A percentile compares a stretch with the other conserved stretches of the same genome.
These are phyloP conservation scores for Eucalyptus polyanthemos DNA, from an alignment of 345 rosid genomes.

Conservation along the genomic window DNA sequence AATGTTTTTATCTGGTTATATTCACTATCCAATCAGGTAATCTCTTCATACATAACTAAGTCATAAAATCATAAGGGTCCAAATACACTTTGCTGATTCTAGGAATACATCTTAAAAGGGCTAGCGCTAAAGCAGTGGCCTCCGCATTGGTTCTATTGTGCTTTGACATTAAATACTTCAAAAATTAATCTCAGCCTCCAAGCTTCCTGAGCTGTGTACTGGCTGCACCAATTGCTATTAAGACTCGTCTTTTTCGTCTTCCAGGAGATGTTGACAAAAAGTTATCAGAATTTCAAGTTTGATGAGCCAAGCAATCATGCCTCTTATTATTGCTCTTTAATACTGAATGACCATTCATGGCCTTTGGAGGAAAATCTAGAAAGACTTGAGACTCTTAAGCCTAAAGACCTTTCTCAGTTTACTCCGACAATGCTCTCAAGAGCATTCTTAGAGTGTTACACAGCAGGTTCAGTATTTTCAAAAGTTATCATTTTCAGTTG, in stretches of 20 bases:
- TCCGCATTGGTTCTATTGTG: neutral
- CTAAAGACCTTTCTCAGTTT: constrained; percentile 54
- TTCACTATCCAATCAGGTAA: neutral
- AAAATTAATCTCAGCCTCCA: neutral
- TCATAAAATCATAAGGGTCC: neutral
- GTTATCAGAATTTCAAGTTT: constrained; percentile 59
- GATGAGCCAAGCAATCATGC: constrained; percentile 70
- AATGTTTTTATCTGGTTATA: neutral
- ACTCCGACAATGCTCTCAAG: constrained; percentile 59
- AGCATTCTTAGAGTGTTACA: constrained; percentile 62
- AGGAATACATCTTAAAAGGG: neutral
- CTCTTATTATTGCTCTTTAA: constrained; percentile 47
- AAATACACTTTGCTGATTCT: neutral
- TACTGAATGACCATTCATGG: constrained; percentile 53
- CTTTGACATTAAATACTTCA: neutral
- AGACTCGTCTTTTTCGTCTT: neutral
- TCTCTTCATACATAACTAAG: neutral
- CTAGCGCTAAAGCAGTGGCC: neutral
- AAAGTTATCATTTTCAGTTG: neutral
- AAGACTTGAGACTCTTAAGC: constrained; percentile 35
- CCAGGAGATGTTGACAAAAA: constrained; percentile 67
- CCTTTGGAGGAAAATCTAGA: constrained; percentile 64
- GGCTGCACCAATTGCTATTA: neutral
- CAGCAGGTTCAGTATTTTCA: constrained; percentile 35
- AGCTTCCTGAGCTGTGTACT: neutral